A percentile compares a stretch with the other conserved stretches of the same genome.
Conservation (phyloP, 257 asterid genomes). For the Solanum corneliomulleri region DNA sequence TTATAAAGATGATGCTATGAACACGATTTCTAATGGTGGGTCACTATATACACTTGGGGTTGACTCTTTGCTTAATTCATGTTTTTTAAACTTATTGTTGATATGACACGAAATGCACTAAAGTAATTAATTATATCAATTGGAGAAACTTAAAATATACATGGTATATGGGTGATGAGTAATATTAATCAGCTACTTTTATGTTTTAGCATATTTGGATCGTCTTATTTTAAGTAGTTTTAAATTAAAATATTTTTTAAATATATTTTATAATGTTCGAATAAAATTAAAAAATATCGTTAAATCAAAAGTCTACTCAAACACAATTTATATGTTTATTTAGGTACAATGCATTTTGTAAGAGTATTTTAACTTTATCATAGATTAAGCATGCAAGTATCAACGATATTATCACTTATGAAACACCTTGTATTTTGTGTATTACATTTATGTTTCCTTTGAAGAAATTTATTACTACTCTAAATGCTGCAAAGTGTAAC, state of each 20-base stretch:
- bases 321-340: neutral
- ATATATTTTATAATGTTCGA: no score
- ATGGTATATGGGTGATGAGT: neutral
- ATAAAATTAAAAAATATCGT: no score
- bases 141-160: neutral
- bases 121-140: neutral
- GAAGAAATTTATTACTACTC: neutral
- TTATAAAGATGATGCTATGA: neutral
- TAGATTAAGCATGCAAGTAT: neutral
- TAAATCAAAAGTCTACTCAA: neutral
- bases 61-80: neutral
- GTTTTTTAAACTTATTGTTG: neutral
- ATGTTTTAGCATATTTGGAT: neutral
- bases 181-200: neutral
- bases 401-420: neutral
- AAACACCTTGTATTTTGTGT: neutral
- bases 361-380: neutral
- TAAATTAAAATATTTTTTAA: no score
- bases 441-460: neutral
- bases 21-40: neutral
- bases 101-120: neutral
- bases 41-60: neutral
- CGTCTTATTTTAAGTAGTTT: no score
- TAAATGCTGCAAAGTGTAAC: neutral
- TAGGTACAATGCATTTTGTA: neutral